Percentiles rank a stretch among this genome's conserved stretches.
Evolutionary conservation across 2,329 filamentous ascomycete genomes (phyloP).

Genomic region (Ceratocystis cubensis): DNA sequence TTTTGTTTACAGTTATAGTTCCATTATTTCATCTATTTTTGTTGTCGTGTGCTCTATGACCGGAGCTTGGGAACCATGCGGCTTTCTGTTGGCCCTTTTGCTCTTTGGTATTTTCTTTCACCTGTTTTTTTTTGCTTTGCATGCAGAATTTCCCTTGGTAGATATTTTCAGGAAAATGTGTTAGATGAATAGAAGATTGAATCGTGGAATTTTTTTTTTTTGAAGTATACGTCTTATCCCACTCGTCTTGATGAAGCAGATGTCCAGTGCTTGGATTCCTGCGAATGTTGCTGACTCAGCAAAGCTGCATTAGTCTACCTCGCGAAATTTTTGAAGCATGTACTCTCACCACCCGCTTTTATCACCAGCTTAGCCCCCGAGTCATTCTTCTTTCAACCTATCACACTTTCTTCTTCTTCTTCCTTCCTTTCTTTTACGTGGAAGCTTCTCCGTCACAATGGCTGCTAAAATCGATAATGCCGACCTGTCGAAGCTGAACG

Average conservation of each 20-base stretch:
- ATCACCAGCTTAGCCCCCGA: background rate
- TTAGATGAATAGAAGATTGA: background rate
- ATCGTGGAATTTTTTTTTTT: background rate
- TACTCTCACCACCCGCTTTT: slow-evolving; percentile 1
- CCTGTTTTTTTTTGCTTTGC: slow-evolving; percentile 2
- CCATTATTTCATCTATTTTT: too few species aligned
- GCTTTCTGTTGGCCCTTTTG: background rate
- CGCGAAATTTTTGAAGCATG: slow-evolving; percentile 8
- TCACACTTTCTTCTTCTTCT: background rate
- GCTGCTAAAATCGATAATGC: slow-evolving; percentile 34
- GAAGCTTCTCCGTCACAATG: slow-evolving; percentile 25
- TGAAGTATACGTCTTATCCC: background rate
- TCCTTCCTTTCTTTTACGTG: background rate
- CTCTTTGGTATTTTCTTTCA: slow-evolving; percentile 6
- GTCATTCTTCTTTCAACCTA: background rate
- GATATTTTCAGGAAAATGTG: background rate
- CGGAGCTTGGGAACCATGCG: background rate
- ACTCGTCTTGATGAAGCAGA: background rate
- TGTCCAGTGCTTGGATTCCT: background rate
- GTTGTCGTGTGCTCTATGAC: background rate
- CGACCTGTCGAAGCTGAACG: slow-evolving; percentile 63
- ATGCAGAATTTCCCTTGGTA: background rate
- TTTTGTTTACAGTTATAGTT: background rate
- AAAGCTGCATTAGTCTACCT: background rate
- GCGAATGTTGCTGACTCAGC: slow-evolving; percentile 6